Evolutionary conservation across 176 grass and related monocot species (phyloP).

Genomic region (Musa beccarii): DNA sequence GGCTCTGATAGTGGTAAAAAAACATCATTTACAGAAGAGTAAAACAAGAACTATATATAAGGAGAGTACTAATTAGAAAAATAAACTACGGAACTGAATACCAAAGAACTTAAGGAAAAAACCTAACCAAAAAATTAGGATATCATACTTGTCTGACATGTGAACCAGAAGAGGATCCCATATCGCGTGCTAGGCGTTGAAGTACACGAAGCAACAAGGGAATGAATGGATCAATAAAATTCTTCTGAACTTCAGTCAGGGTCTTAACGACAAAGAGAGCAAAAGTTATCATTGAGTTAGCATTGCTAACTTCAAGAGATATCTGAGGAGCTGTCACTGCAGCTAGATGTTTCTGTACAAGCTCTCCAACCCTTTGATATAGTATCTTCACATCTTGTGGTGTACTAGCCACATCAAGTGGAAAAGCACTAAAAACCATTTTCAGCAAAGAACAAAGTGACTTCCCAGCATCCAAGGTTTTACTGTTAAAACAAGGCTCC

Average conservation of each 20-base stretch:
- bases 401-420: conserved; percentile 75
- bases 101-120: too few relatives aligned
- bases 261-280: conserved; percentile 72
- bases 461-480: conserved; percentile 90
- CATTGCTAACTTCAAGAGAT: conserved; percentile 67
- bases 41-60: neutral
- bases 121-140: too few relatives aligned
- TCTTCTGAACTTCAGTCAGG: conserved; percentile 91
- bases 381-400: conserved; percentile 76
- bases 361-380: conserved; percentile 73
- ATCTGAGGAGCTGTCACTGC: conserved; percentile 81
- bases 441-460: conserved; percentile 91
- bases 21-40: conserved; percentile 21
- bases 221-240: conserved; percentile 78
- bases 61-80: neutral
- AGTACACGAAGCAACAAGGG: conserved; percentile 71
- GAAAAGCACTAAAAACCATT: conserved; percentile 90
- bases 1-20: neutral
- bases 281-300: conserved; percentile 84
- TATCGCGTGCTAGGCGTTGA: conserved; percentile 90
- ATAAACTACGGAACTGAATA: neutral
- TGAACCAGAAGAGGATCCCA: conserved; percentile 58
- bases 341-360: conserved; percentile 79
- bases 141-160: conserved; percentile 74
- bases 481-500: conserved; percentile 92